Base-by-base conservation (phyloP, 1,284 basidiomycete species). In the Meira nashicola region DNA sequence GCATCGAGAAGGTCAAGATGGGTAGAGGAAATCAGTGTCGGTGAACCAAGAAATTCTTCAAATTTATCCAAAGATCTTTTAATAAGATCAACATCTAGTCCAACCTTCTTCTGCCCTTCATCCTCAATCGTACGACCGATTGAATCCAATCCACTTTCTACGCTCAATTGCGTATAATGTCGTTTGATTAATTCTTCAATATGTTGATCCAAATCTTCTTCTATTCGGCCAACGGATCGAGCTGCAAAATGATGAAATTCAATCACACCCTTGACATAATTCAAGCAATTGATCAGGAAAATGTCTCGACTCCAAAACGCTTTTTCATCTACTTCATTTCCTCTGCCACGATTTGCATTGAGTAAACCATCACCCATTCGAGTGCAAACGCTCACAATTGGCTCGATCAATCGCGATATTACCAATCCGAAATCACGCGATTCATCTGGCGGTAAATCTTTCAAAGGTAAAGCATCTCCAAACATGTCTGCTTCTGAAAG, bases 221-320 rank as follows among this genome's bases (percentile, higher is more conserved):
- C 23, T 6, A 58, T 11, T 10, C 55, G 41, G 7, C 17, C 37
- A 19, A 48, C 46, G n/a, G 33, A 55, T 14, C 14, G 11, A 25
- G 46, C 25, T 2, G 62, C 59, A 44, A 73, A 67, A 0, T 54
- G 17, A 28, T 66, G 52, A 0, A 50, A 21, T 7, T 23, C 23
- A 2, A 71, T 46, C 9, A 64, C 53, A 3, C 55, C 38, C n/a
- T 33, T 39, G 40, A 73, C 38, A 28, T 63, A 52, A 12, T 62
- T 63, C 38, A 66, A 56, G 48, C 70, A 71, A 56, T 74, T 74
- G 43, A 52, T 54, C 2, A 55, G 40, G 33, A 66, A 72, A 11
- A 72, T 47, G 25, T 47, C 39, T 11, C 56, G 37, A 39, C 70
- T 67, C 71, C 71, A 73, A 8, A 49, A 25, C 12, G 59, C 62